Percentiles rank a stretch among this genome's conserved stretches.
Evolutionary conservation across 2,329 filamentous ascomycete genomes (phyloP).

Genomic region (Ceratocystiopsis brevicomis): DNA sequence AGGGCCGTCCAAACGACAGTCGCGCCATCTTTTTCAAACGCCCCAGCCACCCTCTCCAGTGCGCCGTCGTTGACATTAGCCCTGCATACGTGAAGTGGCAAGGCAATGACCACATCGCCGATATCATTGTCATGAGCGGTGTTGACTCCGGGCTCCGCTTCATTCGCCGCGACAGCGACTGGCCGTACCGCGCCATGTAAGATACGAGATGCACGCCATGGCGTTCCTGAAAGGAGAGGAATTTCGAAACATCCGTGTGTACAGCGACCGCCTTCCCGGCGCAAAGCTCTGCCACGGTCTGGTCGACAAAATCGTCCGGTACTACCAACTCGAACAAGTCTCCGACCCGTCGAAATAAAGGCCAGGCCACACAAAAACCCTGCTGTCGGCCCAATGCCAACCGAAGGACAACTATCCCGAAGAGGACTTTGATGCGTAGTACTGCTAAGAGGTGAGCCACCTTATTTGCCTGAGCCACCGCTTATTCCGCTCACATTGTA

Average conservation of each 20-base stretch:
- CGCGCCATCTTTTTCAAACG: slow-evolving; percentile 1
- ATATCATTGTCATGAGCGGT: slow-evolving; percentile 16
- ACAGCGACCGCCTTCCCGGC: slow-evolving; percentile 13
- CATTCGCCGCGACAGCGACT: slow-evolving; percentile 11
- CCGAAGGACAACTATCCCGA: slow-evolving; percentile 4
- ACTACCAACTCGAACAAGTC: slow-evolving; percentile 10
- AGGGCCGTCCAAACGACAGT: slow-evolving; percentile 7
- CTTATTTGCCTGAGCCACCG: background rate
- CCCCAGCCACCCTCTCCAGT: slow-evolving; percentile 1
- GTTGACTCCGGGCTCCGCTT: slow-evolving; percentile 17
- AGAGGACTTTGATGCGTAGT: slow-evolving; percentile 11
- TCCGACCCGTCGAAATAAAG: slow-evolving; percentile 10
- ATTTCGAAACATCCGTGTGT: slow-evolving; percentile 17
- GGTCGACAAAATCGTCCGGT: slow-evolving; percentile 10
- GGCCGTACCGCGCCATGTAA: slow-evolving; percentile 19
- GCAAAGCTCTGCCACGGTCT: slow-evolving; percentile 10
- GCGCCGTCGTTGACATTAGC: slow-evolving; percentile 1
- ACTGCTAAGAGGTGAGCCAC: slow-evolving; percentile 10
- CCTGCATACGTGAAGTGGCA: slow-evolving; percentile 19
- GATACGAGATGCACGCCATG: slow-evolving; percentile 19
- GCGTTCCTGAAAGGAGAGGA: slow-evolving; percentile 16
- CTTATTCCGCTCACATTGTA: background rate
- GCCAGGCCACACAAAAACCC: slow-evolving; percentile 9
- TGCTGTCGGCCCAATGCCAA: slow-evolving; percentile 8
- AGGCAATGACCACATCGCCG: slow-evolving; percentile 20